Base-by-base conservation (phyloP, 2,329 filamentous ascomycete genomes). In the Xylariales sp. region DNA sequence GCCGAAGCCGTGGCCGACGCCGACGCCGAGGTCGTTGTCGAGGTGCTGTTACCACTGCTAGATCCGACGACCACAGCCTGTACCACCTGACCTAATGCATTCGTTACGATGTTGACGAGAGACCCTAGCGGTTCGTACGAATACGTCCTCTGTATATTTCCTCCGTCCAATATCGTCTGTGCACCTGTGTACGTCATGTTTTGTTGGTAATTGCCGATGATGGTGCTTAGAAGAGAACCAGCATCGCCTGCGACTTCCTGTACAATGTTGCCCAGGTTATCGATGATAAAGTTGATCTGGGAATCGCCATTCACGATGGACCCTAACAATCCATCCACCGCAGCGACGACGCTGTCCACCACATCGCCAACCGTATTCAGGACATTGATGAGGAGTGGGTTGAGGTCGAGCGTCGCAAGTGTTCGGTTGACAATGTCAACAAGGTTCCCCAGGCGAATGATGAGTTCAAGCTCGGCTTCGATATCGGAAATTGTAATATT, bases 401-500 rank as follows among this genome's bases (percentile, higher is more conserved):
- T 81, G 14, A 82, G 63, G 49, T 82, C 77, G 20, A 82, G 62
- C 3, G 73, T 74, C 20, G 72, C 62, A 40, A 82, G 73, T 2
- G 78, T 78, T 19, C 77, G 69, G 57, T 79, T 77, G 39, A 82
- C 77, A 37, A 82, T 80, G 42, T 74, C 66, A 21, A 79, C 77
- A 14, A 82, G 63, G 53, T 81, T 70, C 27, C 76, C 76, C 7
- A 82, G 64, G 15, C 78, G 70, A 28, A 81, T 74, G 40, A 80
- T 68, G 5, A 82, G 65, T 45, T 82, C 76, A 15, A 81, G 64
- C 47, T 81, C 59, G 1, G 75, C 78, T 19, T 75, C 65, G 5
- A 82, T 75, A 48, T 81, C 76, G 10, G 70, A 63, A 44, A 82
- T 82, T 14, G 77, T 80, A 52, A 82, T 70, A 58, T 80, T 81